phyloP scores from a whole-genome alignment of 2,329 filamentous ascomycete genomes.

The Aureobasidium sp. region DNA sequence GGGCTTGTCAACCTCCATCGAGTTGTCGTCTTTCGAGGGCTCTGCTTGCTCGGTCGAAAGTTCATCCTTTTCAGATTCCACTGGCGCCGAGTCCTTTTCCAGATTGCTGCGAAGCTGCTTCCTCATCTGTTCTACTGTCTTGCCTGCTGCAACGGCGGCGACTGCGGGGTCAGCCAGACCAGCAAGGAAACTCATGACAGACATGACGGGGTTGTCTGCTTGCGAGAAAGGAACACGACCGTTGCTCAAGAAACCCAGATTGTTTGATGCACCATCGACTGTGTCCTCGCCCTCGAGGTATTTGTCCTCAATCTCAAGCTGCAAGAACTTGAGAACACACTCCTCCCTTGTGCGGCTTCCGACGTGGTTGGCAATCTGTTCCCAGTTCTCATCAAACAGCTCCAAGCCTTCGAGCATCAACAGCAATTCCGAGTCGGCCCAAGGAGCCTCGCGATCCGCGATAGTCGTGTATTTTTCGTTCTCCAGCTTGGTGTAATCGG shows the following conservation, averaged over 20 bases:
- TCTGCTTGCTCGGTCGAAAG: slow-evolving; percentile 31
- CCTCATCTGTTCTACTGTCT: slow-evolving; percentile 79
- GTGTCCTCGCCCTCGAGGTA: slow-evolving; percentile 69
- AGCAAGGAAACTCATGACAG: slow-evolving; percentile 88
- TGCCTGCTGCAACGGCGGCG: slow-evolving; percentile 82
- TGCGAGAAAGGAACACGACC: slow-evolving; percentile 85
- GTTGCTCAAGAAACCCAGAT: slow-evolving; percentile 59
- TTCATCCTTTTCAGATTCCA: slow-evolving; percentile 45
- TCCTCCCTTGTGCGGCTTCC: slow-evolving; percentile 87
- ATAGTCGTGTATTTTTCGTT: slow-evolving; percentile 73
- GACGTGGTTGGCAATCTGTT: slow-evolving; percentile 83
- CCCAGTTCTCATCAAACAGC: slow-evolving; percentile 93
- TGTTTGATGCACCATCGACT: slow-evolving; percentile 49
- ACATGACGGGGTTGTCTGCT: slow-evolving; percentile 92
- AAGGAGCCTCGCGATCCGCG: slow-evolving; percentile 77
- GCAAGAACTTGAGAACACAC: slow-evolving; percentile 92
- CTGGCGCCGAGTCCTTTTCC: slow-evolving; percentile 49
- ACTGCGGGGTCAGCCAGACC: slow-evolving; percentile 83
- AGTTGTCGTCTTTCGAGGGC: slow-evolving; percentile 50
- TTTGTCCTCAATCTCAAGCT: slow-evolving; percentile 95
- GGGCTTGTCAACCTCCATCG: slow-evolving; percentile 54
- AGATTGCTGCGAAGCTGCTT: slow-evolving; percentile 70
- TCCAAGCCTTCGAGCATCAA: slow-evolving; percentile 85
- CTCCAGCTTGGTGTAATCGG: slow-evolving; percentile 81
- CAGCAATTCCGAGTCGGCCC: slow-evolving; percentile 86